A percentile compares a stretch with the other conserved stretches of the same genome.
Evolutionary conservation across 345 rosid genomes (phyloP).

Genomic region (Eucalyptus tenuipes): DNA sequence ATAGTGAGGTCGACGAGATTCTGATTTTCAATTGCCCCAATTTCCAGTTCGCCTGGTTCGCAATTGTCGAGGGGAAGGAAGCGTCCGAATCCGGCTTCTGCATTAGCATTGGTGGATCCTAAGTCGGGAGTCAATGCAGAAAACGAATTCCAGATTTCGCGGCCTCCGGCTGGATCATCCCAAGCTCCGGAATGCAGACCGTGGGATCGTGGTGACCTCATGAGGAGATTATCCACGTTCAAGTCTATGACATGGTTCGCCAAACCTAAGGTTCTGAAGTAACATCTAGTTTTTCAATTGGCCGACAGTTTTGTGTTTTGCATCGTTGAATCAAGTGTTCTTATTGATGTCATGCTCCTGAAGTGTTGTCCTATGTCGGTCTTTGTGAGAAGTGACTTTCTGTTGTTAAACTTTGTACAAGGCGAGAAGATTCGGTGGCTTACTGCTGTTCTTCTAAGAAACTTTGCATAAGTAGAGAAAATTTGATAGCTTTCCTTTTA

Average conservation of each 20-base stretch:
- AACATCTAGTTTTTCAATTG: too few relatives aligned
- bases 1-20: background rate
- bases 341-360: background rate
- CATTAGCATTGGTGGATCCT: constrained; percentile 42
- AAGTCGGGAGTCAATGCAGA: background rate
- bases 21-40: background rate
- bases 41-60: constrained; percentile 20
- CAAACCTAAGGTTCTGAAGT: constrained; percentile 55
- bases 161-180: constrained; percentile 4
- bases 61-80: constrained; percentile 44
- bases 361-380: background rate
- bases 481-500: background rate
- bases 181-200: constrained; percentile 67
- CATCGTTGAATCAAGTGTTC: too few relatives aligned
- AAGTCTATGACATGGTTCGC: constrained; percentile 99
- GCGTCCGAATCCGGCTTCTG: constrained; percentile 36
- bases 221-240: constrained; percentile 74
- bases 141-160: constrained; percentile 12
- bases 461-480: background rate
- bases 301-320: background rate
- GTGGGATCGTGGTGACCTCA: constrained; percentile 86
- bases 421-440: background rate
- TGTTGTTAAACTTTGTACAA: background rate
- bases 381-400: background rate
- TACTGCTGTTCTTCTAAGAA: background rate